A percentile compares a stretch with the other conserved stretches of the same genome.
Evolutionary conservation across 2,329 filamentous ascomycete genomes (phyloP).

Genomic region (Mycosphaerelloides madeirae): DNA sequence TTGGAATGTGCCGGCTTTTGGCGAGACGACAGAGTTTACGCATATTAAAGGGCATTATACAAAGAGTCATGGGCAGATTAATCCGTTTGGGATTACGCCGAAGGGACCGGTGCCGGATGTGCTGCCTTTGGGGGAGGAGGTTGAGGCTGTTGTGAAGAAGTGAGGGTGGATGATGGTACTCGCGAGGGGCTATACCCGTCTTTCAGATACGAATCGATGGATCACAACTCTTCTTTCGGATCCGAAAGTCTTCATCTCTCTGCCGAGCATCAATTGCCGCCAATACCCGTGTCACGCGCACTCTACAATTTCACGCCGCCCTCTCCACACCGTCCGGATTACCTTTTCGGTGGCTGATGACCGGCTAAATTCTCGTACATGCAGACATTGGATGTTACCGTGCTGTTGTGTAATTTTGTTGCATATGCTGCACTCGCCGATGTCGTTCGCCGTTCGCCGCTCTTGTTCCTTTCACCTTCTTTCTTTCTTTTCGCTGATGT

Average conservation of each 20-base stretch:
- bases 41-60: conserved; percentile 86
- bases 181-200: too few species aligned
- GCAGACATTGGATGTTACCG: background rate
- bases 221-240: too few species aligned
- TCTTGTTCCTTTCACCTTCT: too few species aligned
- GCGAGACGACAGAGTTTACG: conserved; percentile 80
- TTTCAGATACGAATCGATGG: too few species aligned
- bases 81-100: conserved; percentile 68
- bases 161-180: too few species aligned
- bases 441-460: too few species aligned
- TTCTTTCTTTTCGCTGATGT: too few species aligned
- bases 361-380: background rate
- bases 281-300: too few species aligned
- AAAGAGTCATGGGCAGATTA: conserved; percentile 62
- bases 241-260: too few species aligned
- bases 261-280: too few species aligned
- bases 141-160: conserved; percentile 45
- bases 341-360: background rate
- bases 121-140: conserved; percentile 71
- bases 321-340: conserved; percentile 2
- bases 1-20: conserved; percentile 75
- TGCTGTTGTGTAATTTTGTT: background rate
- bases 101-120: conserved; percentile 81
- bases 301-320: background rate
- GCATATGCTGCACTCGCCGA: background rate